Evolutionary conservation across 2,329 filamentous ascomycete species (phyloP).

Genomic region (Aspergillus pseudoviridinutans): DNA sequence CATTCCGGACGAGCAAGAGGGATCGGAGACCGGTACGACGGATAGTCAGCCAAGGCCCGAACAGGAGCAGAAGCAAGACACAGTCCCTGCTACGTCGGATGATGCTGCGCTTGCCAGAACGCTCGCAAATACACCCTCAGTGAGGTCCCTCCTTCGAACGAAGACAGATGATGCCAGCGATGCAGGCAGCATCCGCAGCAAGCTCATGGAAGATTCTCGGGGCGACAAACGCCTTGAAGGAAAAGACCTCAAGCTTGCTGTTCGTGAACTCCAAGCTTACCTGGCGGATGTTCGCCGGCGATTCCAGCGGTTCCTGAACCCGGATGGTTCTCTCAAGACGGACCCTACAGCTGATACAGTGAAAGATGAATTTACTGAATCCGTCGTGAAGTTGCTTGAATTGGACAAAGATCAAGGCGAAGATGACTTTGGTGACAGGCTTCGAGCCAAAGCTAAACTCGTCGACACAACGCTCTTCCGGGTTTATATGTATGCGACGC

Average conservation of each 20-base stretch:
- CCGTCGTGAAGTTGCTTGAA: constrained; percentile 45
- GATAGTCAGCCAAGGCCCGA: constrained; percentile 23
- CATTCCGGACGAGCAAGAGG: constrained; percentile 48
- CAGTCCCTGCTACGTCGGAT: constrained; percentile 23
- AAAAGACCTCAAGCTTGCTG: constrained; percentile 77
- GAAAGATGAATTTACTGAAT: constrained; percentile 39
- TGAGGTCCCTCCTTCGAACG: constrained; percentile 34
- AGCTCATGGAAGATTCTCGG: constrained; percentile 24
- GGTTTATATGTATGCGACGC: constrained; percentile 88
- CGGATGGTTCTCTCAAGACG: constrained; percentile 50
- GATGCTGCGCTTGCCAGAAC: constrained; percentile 21
- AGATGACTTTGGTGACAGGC: constrained; percentile 63
- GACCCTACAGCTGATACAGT: constrained; percentile 27
- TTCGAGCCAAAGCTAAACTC: constrained; percentile 72
- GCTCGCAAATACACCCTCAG: constrained; percentile 33
- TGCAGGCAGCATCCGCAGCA: constrained; percentile 35
- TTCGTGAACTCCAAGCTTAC: constrained; percentile 79
- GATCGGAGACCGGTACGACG: constrained; percentile 27
- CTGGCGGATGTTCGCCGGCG: constrained; percentile 75
- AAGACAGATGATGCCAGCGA: constrained; percentile 38
- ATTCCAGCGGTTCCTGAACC: constrained; percentile 58
- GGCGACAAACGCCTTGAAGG: constrained; percentile 52
- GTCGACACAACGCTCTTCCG: constrained; percentile 95
- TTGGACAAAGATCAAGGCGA: constrained; percentile 48
- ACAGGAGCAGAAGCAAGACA: constrained; percentile 23